These are phyloP conservation scores for Pichia terricola DNA, from an alignment of 1,139 yeast genomes.

Conservation along the genomic window DNA sequence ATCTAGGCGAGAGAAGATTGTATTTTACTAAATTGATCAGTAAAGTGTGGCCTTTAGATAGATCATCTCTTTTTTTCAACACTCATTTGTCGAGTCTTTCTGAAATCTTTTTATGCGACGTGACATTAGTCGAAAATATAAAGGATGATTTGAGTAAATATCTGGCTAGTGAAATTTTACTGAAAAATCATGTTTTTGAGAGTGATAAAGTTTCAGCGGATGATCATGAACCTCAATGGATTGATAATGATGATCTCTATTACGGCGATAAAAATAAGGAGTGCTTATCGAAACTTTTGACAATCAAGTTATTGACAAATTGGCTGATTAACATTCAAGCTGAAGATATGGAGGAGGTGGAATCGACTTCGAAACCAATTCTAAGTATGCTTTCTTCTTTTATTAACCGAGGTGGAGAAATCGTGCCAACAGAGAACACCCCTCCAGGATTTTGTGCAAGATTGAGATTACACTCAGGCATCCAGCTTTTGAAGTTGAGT, in stretches of 20 bases:
- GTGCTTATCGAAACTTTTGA: slow-evolving; percentile 40
- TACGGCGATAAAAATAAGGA: slow-evolving; percentile 19
- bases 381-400: slow-evolving; percentile 57
- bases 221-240: slow-evolving; percentile 31
- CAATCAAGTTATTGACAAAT: slow-evolving; percentile 55
- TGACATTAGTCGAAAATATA: slow-evolving; percentile 39
- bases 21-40: slow-evolving; percentile 30
- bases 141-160: slow-evolving; percentile 46
- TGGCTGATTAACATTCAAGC: slow-evolving; percentile 34
- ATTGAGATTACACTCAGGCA: slow-evolving; percentile 62
- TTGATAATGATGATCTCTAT: slow-evolving; percentile 37
- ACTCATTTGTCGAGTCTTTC: slow-evolving; percentile 55
- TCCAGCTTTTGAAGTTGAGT: slow-evolving; percentile 55
- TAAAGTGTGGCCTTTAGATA: slow-evolving; percentile 43
- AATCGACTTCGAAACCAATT: slow-evolving; percentile 47
- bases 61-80: slow-evolving; percentile 31
- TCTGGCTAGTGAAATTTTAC: slow-evolving; percentile 52
- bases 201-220: slow-evolving; percentile 19
- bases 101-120: slow-evolving; percentile 48
- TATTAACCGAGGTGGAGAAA: slow-evolving; percentile 76
- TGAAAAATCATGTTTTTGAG: slow-evolving; percentile 31
- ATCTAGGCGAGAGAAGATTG: background rate
- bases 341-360: slow-evolving; percentile 26
- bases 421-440: slow-evolving; percentile 47
- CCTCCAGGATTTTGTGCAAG: slow-evolving; percentile 54